Evolutionary conservation across 2,329 filamentous ascomycete species (phyloP).

Genomic region (Fusarium incarnatum): DNA sequence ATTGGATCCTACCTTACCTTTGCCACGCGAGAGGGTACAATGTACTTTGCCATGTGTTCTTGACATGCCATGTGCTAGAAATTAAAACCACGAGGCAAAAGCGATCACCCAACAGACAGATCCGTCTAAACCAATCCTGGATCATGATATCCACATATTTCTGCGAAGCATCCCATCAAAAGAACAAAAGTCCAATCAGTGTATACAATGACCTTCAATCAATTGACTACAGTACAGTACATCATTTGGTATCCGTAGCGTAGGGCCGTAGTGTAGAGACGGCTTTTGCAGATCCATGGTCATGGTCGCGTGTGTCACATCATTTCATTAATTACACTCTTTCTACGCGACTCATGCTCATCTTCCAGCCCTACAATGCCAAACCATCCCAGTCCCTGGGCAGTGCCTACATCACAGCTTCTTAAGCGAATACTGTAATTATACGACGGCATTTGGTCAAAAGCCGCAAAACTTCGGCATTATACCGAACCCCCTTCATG

Average conservation of each 20-base stretch:
- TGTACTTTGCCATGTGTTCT: conserved; percentile 47
- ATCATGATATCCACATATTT: conserved; percentile 33
- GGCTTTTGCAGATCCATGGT: conserved; percentile 3
- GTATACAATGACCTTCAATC: background rate
- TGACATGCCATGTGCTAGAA: conserved; percentile 16
- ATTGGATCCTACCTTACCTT: background rate
- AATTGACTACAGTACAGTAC: background rate
- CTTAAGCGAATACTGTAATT: background rate
- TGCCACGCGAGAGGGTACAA: conserved; percentile 38
- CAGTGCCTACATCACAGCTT: background rate
- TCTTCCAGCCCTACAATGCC: conserved; percentile 28
- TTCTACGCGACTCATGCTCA: background rate
- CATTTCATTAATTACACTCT: background rate
- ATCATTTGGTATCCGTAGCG: background rate
- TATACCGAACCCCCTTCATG: conserved; percentile 20
- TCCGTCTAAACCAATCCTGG: conserved; percentile 41
- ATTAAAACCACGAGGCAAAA: conserved; percentile 30
- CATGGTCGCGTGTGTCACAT: conserved; percentile 4
- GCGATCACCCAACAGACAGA: conserved; percentile 37
- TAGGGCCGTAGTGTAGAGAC: background rate
- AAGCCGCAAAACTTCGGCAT: conserved; percentile 14
- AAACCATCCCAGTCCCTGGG: background rate
- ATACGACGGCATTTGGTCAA: conserved; percentile 26
- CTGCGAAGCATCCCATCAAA: conserved; percentile 22
- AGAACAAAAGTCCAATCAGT: conserved; percentile 12